phyloP scores from a whole-genome alignment of 805 yeast species.

The Torulaspora indica region DNA sequence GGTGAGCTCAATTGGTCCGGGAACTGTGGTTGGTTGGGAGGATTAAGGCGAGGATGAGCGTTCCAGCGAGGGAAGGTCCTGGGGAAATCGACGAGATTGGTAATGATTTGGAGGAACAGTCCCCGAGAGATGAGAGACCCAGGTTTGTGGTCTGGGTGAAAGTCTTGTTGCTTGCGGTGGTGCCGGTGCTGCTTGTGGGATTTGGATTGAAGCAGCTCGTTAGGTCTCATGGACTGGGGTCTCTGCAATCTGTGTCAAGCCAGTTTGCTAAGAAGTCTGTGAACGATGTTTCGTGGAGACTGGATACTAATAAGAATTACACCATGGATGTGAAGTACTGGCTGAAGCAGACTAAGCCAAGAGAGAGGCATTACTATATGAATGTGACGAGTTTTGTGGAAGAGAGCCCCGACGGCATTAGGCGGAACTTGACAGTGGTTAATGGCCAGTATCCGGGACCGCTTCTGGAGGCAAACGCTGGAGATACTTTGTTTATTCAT shows the following conservation, averaged over 20 bases:
- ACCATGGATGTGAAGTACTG: slow-evolving; percentile 21
- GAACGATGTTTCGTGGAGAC: slow-evolving; percentile 23
- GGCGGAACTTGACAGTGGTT: slow-evolving; percentile 35
- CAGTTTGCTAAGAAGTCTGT: slow-evolving; percentile 5
- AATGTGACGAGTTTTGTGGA: slow-evolving; percentile 20
- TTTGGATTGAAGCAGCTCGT: slow-evolving; percentile 3
- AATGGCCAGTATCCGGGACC: slow-evolving; percentile 50
- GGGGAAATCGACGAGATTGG: neutral
- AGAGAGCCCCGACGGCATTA: slow-evolving; percentile 33
- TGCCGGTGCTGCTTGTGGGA: slow-evolving; percentile 6
- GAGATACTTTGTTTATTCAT: slow-evolving; percentile 43
- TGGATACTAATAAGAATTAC: slow-evolving; percentile 28
- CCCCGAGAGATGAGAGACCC: neutral
- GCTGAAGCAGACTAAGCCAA: slow-evolving; percentile 19
- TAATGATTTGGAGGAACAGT: slow-evolving; percentile 4
- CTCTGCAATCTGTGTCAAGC: neutral
- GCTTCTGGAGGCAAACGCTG: slow-evolving; percentile 40
- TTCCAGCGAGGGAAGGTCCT: too few relatives aligned
- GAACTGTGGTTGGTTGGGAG: too few relatives aligned
- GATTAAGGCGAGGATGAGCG: neutral
- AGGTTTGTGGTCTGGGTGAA: neutral
- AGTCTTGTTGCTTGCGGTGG: neutral
- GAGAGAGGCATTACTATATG: slow-evolving; percentile 26
- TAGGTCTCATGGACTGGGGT: slow-evolving; percentile 1
- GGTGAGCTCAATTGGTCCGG: too few relatives aligned